phyloP scores from a whole-genome alignment of 192 early-diverging fungal genomes.

The Podila verticillata region DNA sequence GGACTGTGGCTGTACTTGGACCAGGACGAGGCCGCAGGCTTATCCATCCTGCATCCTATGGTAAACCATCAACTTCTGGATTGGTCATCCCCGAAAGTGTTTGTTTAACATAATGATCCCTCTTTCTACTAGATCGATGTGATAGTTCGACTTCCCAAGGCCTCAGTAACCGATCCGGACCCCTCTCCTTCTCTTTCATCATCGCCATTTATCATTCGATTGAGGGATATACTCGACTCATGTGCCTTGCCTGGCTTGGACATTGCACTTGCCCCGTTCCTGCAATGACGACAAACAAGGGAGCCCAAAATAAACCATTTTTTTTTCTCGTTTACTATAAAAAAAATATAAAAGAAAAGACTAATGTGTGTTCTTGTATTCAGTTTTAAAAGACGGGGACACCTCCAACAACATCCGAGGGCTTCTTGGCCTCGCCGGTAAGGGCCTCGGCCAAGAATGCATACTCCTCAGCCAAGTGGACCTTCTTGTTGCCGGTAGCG shows the following conservation, averaged over 20 bases:
- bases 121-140: not conserved
- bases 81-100: not conserved
- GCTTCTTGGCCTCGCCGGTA: constrained; percentile 73
- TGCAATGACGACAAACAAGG: not conserved
- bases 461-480: constrained; percentile 88
- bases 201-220: not conserved
- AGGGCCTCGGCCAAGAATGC: constrained; percentile 75
- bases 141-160: not conserved
- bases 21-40: not conserved
- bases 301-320: not conserved
- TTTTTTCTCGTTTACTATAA: not conserved
- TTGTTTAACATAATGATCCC: not conserved
- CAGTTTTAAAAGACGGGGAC: constrained; percentile 68
- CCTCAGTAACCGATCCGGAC: not conserved
- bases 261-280: not conserved
- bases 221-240: constrained; percentile 1
- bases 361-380: not conserved
- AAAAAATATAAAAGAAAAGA: not conserved
- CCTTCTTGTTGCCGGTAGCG: constrained; percentile 95
- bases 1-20: constrained; percentile 1
- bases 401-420: constrained; percentile 72
- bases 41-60: not conserved
- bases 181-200: not conserved
- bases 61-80: not conserved
- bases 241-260: not conserved